Conservation (phyloP, 495 filamentous ascomycete genomes). For the Staphylotrichum longicolle region DNA sequence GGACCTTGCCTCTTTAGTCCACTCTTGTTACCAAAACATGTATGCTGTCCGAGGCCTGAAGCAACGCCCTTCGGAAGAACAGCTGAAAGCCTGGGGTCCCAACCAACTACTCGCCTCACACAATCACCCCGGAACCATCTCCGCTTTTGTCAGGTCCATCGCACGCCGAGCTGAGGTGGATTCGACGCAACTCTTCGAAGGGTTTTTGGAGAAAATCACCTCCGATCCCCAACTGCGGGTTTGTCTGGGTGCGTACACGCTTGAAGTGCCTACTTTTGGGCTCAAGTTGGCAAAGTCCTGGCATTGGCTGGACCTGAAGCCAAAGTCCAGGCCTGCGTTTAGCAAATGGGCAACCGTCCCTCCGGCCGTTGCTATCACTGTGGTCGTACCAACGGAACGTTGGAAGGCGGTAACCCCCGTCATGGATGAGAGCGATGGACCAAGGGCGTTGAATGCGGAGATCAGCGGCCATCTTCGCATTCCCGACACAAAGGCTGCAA, state of each 20-base stretch:
- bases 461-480: background rate
- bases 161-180: background rate
- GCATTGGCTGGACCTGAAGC: background rate
- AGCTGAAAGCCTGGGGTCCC: background rate
- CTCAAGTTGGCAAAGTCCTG: background rate
- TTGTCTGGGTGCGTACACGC: background rate
- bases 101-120: background rate
- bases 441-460: background rate
- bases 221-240: too few species aligned
- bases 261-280: background rate
- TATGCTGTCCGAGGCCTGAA: slow-evolving; percentile 18
- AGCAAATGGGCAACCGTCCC: slow-evolving; percentile 39
- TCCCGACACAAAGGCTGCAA: slow-evolving; percentile 10
- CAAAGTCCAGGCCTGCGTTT: background rate
- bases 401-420: slow-evolving; percentile 9
- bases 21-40: slow-evolving; percentile 29
- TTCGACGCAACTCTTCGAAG: background rate
- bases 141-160: background rate
- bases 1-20: slow-evolving; percentile 17
- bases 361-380: slow-evolving; percentile 35
- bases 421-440: too few species aligned
- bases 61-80: background rate
- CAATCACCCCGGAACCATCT: background rate
- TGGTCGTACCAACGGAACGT: slow-evolving; percentile 32
- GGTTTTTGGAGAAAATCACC: background rate